These are phyloP conservation scores for Eucalyptus sp. DNA, from an alignment of 345 rosid genomes.

Conservation along the genomic window DNA sequence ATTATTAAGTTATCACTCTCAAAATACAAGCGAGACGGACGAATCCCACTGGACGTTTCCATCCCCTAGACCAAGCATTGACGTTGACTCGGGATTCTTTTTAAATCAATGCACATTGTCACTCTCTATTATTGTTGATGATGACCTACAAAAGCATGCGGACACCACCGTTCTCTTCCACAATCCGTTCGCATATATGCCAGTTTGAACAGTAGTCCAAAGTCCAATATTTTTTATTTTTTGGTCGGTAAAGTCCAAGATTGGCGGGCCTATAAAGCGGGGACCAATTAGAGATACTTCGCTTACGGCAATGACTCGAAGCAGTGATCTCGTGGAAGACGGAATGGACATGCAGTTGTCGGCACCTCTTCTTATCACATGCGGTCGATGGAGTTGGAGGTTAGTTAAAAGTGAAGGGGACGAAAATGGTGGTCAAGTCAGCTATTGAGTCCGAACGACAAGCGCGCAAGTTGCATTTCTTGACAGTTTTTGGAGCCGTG, in stretches of 20 bases:
- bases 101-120: not conserved
- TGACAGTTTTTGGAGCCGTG: not conserved
- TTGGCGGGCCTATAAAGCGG: not conserved
- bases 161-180: not conserved
- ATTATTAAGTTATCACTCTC: not conserved
- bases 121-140: not conserved
- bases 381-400: not conserved
- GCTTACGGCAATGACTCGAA: not conserved
- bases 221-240: not conserved
- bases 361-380: not conserved
- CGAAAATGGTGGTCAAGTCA: not conserved
- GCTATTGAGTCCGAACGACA: not conserved
- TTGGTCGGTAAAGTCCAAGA: not conserved
- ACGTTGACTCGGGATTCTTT: not conserved
- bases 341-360: not conserved
- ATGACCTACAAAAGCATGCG: not conserved
- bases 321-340: not conserved
- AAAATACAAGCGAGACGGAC: not conserved
- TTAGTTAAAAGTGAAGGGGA: not conserved
- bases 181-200: not conserved
- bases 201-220: not conserved
- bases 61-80: not conserved
- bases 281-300: not conserved
- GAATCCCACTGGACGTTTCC: not conserved
- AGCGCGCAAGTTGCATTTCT: not conserved